These are phyloP conservation scores for Camelina neglecta DNA, from an alignment of 345 rosid species.

Conservation along the genomic window DNA sequence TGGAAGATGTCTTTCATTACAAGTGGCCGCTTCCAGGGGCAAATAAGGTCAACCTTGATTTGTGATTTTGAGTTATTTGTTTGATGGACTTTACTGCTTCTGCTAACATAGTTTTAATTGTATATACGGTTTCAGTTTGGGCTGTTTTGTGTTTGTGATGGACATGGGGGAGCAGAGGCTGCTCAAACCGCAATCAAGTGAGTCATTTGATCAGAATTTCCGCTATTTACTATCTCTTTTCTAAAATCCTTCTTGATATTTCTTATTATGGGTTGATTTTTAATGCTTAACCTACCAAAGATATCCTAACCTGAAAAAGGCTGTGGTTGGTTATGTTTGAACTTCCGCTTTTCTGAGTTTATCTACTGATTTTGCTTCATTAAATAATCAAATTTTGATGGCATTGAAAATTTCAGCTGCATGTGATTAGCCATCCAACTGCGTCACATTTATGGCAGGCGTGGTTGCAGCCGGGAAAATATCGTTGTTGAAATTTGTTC, in stretches of 20 bases:
- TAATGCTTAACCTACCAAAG: slow-evolving; percentile 22
- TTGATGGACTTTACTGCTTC: slow-evolving; percentile 30
- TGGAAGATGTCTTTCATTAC: slow-evolving; percentile 95
- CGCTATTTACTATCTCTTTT: not conserved
- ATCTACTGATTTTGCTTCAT: slow-evolving; percentile 13
- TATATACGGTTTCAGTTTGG: slow-evolving; percentile 71
- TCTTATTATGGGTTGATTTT: slow-evolving; percentile 4
- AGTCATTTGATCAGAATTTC: slow-evolving; percentile 45
- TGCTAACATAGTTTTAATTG: slow-evolving; percentile 24
- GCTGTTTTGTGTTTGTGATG: slow-evolving; percentile 94
- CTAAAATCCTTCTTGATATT: slow-evolving; percentile 1
- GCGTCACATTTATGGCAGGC: slow-evolving; percentile 20
- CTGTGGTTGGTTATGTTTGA: slow-evolving; percentile 15
- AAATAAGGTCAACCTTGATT: slow-evolving; percentile 63
- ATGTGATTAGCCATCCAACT: slow-evolving; percentile 26
- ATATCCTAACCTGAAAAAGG: slow-evolving; percentile 14
- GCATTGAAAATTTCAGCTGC: not conserved
- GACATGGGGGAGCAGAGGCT: slow-evolving; percentile 93
- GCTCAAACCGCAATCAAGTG: slow-evolving; percentile 93
- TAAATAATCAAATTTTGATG: slow-evolving; percentile 3
- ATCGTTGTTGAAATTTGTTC: slow-evolving; percentile 25
- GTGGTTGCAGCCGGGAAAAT: slow-evolving; percentile 17
- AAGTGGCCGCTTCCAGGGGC: slow-evolving; percentile 92
- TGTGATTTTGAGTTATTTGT: slow-evolving; percentile 30
- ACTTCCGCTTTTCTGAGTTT: slow-evolving; percentile 16